phyloP scores from a whole-genome alignment of 345 rosid species.

The Lepidium africanum region DNA sequence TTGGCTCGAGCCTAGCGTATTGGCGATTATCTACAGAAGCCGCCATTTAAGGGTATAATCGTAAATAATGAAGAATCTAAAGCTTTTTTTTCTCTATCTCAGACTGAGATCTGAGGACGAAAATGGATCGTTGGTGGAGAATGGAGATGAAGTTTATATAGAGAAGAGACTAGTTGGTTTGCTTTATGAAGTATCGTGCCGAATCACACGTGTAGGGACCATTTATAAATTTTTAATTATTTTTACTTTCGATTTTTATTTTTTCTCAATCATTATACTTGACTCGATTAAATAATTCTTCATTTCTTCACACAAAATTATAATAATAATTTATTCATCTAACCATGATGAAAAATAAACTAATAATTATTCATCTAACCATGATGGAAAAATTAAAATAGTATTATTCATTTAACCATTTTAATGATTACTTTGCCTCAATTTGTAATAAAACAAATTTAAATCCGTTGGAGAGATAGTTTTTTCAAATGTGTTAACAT shows the following conservation, averaged over 20 bases:
- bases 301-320: background rate
- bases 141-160: constrained; percentile 19
- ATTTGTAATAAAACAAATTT: no score
- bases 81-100: background rate
- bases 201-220: constrained; percentile 14
- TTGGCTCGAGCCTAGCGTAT: constrained; percentile 37
- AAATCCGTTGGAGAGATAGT: no score
- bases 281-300: background rate
- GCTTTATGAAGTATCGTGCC: constrained; percentile 18
- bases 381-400: no score
- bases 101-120: constrained; percentile 28
- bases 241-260: background rate
- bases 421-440: no score
- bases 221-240: background rate
- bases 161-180: constrained; percentile 2
- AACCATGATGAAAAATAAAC: no score
- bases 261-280: background rate
- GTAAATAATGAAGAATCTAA: background rate
- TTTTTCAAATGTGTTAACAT: no score
- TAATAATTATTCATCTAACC: no score
- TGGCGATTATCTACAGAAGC: constrained; percentile 68
- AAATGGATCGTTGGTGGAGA: constrained; percentile 21
- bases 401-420: no score
- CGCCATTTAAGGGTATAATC: constrained; percentile 36
- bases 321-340: no score